Base-by-base conservation (phyloP, 2,329 filamentous ascomycete genomes). In the Spiromastix sp. region DNA sequence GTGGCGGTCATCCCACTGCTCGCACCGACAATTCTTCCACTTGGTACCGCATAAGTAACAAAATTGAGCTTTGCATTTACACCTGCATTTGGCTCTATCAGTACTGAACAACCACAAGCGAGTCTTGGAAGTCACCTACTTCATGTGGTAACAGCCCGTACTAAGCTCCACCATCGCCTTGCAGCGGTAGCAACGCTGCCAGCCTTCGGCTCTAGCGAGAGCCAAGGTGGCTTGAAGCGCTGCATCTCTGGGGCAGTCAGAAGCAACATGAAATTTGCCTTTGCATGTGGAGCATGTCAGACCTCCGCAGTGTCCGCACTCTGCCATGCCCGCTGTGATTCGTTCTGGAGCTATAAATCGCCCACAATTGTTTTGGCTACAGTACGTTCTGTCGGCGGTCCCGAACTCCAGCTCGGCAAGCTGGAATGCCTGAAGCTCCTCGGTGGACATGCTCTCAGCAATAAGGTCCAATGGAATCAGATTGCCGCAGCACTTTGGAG, bases 151-250 rank as follows among this genome's bases (percentile, higher is more conserved):
- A 40, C 56, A 59, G 4, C 54, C 57, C 4, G 34, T 35, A 5
- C 34, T 36, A 11, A 60, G 39, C 37, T 59, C 55, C 11, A 59
- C 43, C 10, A 59, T 70, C 25, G 72, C 67, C 43, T 71, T 74
- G 60, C 86, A 93, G 42, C 68, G 77, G 52, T 77, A 79, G 55
- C 85, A 94, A 30, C 75, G 68, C 55, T 84, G 79, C 79, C 80
- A 87, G 16, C 81, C 80, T 34, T 78, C 67, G 17, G 77, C 66
- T 45, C 77, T 74, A 5, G 78, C 79, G 39, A 80, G 67, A 33
- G 74, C 70, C 3, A 85, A 61, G n/a, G 55, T 32, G 11, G 48
- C 47, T 28, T 53, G 42, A n/a, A 46, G 30, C 12, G 35, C 42
- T 16, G 42, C 25, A 22, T 52, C 47, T 2, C 50, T 33, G 2